These are phyloP conservation scores for Trametes polyzona DNA, from an alignment of 1,284 basidiomycete species.

Conservation along the genomic window DNA sequence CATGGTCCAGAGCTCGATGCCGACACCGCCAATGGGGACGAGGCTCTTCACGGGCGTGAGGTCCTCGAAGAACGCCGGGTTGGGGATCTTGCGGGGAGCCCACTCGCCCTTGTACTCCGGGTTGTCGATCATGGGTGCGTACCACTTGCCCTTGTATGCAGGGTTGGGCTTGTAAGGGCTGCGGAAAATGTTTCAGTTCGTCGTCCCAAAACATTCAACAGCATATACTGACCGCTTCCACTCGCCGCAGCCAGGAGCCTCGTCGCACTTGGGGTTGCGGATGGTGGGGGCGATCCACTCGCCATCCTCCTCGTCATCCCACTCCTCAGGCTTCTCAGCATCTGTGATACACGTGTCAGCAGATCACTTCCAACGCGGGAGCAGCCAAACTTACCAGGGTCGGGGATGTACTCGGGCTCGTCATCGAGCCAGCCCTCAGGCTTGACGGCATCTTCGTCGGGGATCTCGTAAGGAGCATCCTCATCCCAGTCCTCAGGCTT, in stretches of 20 bases:
- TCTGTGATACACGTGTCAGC: conserved; percentile 45
- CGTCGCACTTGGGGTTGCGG: conserved; percentile 88
- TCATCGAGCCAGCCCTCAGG: conserved; percentile 97
- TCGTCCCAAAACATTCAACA: not conserved
- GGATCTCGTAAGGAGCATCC: conserved; percentile 88
- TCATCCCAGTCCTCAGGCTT: conserved; percentile 99
- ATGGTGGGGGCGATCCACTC: conserved; percentile 95
- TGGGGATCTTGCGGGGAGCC: conserved; percentile 90
- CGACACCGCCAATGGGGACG: conserved; percentile 88
- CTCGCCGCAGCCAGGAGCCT: conserved; percentile 91
- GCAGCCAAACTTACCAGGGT: conserved; percentile 64
- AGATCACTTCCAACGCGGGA: not conserved
- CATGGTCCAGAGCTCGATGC: conserved; percentile 99
- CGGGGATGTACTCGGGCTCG: conserved; percentile 82
- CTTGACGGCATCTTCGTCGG: conserved; percentile 85
- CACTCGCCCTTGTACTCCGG: conserved; percentile 97
- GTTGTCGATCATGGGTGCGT: conserved; percentile 92
- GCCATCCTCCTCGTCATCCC: conserved; percentile 99
- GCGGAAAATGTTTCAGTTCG: not conserved
- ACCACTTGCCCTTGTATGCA: conserved; percentile 96
- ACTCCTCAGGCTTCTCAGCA: conserved; percentile 97
- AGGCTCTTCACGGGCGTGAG: conserved; percentile 82
- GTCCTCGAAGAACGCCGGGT: conserved; percentile 95
- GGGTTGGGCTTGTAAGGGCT: conserved; percentile 92
- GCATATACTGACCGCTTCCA: conserved; percentile 85